Evolutionary conservation across 2,329 filamentous ascomycete species (phyloP).

Genomic region (Mycocentrospora acerina): DNA sequence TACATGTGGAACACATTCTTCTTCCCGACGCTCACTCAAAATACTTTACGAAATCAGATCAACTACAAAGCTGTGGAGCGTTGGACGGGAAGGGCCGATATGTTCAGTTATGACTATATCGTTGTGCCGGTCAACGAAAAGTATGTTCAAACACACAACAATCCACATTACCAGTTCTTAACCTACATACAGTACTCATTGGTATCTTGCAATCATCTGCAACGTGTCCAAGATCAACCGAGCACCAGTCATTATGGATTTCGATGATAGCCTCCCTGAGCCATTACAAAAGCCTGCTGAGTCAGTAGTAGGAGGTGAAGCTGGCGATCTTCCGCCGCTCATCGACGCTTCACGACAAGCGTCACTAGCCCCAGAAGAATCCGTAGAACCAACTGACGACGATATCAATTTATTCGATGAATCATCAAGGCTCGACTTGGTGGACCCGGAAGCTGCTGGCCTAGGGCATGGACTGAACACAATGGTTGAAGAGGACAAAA

Average conservation of each 20-base stretch:
- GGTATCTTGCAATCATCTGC: slow-evolving; percentile 95
- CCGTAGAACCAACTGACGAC: slow-evolving; percentile 5
- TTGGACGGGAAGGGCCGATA: slow-evolving; percentile 84
- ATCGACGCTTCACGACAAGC: slow-evolving; percentile 1
- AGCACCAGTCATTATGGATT: slow-evolving; percentile 20
- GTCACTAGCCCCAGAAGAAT: background rate
- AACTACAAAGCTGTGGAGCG: slow-evolving; percentile 83
- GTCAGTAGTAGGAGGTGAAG: background rate
- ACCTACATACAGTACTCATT: slow-evolving; percentile 58
- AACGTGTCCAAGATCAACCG: slow-evolving; percentile 69
- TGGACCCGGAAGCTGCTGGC: slow-evolving; percentile 18
- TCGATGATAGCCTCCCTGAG: slow-evolving; percentile 2
- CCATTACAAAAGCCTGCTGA: too few species aligned
- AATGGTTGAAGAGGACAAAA: too few species aligned
- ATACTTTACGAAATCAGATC: slow-evolving; percentile 59
- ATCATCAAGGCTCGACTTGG: slow-evolving; percentile 18
- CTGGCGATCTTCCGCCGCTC: background rate
- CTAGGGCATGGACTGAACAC: background rate
- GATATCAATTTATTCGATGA: slow-evolving; percentile 26
- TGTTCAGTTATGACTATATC: slow-evolving; percentile 85
- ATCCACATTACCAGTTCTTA: background rate
- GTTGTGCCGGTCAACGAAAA: slow-evolving; percentile 89
- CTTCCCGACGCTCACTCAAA: slow-evolving; percentile 69
- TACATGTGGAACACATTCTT: slow-evolving; percentile 96
- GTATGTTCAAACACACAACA: slow-evolving; percentile 14